Conservation (phyloP, 164 flowering plant species). For the Chimonanthus salicifolius region DNA sequence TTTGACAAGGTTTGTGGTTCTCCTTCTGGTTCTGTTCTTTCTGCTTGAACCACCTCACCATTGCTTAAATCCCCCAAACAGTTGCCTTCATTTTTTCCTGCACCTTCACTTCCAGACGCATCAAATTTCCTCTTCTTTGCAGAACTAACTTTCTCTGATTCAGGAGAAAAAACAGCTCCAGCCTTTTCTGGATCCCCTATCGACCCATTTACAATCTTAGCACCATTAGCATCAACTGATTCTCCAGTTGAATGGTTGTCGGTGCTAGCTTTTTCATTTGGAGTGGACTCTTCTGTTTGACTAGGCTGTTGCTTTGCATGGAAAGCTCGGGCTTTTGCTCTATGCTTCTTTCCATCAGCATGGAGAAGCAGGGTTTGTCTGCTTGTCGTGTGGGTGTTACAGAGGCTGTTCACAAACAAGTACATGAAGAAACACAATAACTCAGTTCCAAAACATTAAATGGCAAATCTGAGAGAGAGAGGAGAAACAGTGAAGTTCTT, state of each 20-base stretch:
- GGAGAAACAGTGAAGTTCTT: not conserved
- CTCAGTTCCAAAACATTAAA: not conserved
- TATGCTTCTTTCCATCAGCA: slow-evolving; percentile 95
- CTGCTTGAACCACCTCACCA: slow-evolving; percentile 48
- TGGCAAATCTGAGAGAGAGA: not conserved
- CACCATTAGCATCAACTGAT: slow-evolving; percentile 4
- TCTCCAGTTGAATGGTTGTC: slow-evolving; percentile 23
- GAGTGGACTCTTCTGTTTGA: slow-evolving; percentile 32
- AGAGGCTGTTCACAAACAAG: slow-evolving; percentile 48
- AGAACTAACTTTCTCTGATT: slow-evolving; percentile 30
- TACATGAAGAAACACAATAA: not conserved
- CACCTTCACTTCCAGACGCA: slow-evolving; percentile 22
- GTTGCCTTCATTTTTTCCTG: slow-evolving; percentile 15
- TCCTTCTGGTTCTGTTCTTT: slow-evolving; percentile 24
- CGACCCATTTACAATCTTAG: slow-evolving; percentile 15
- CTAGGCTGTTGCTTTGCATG: slow-evolving; percentile 64
- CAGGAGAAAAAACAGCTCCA: slow-evolving; percentile 8
- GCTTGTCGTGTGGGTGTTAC: slow-evolving; percentile 82
- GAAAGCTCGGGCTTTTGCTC: slow-evolving; percentile 77
- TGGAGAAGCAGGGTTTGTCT: slow-evolving; percentile 78
- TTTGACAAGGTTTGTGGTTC: slow-evolving; percentile 18
- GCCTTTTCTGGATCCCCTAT: slow-evolving; percentile 25
- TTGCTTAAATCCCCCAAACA: slow-evolving; percentile 21
- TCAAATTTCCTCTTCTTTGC: slow-evolving; percentile 56
- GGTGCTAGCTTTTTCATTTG: slow-evolving; percentile 17